Percentiles rank a stretch among this genome's conserved stretches.
These are phyloP conservation scores for Entomortierella lignicola DNA, from an alignment of 192 early-diverging fungal genomes.

Conservation along the genomic window DNA sequence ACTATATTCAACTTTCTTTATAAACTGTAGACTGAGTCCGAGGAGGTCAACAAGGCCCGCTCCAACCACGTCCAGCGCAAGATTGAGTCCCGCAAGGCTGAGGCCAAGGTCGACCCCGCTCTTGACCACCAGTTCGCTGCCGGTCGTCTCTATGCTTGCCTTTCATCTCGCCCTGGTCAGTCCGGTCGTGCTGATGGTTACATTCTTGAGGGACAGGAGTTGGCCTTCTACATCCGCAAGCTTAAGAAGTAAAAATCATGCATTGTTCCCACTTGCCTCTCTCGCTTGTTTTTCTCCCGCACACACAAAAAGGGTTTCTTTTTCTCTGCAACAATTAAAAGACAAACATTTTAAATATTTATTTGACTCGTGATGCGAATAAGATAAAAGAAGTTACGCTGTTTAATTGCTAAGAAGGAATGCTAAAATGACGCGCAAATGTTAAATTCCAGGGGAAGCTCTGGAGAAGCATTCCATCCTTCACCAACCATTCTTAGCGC, in stretches of 20 bases:
- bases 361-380: no score
- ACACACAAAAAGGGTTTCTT: not conserved
- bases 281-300: slow-evolving; percentile 3
- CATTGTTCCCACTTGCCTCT: not conserved
- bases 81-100: slow-evolving; percentile 84
- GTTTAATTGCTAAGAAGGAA: no score
- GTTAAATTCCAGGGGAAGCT: no score
- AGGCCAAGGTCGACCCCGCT: slow-evolving; percentile 85
- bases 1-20: no score
- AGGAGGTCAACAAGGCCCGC: slow-evolving; percentile 82
- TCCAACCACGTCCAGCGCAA: slow-evolving; percentile 94
- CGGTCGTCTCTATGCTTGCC: slow-evolving; percentile 92
- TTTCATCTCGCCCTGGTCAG: slow-evolving; percentile 97
- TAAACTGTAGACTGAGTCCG: slow-evolving; percentile 62
- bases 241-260: slow-evolving; percentile 48
- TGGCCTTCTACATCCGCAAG: slow-evolving; percentile 92
- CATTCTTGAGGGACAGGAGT: slow-evolving; percentile 99
- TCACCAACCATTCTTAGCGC: no score
- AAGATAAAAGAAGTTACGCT: no score
- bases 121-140: slow-evolving; percentile 95
- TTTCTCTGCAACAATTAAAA: slow-evolving; percentile 9
- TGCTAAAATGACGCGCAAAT: no score
- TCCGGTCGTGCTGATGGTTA: slow-evolving; percentile 97
- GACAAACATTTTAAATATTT: not conserved
- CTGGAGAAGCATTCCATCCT: no score